Conservation (phyloP, 495 filamentous ascomycete species). For the Neurospora discreta region DNA sequence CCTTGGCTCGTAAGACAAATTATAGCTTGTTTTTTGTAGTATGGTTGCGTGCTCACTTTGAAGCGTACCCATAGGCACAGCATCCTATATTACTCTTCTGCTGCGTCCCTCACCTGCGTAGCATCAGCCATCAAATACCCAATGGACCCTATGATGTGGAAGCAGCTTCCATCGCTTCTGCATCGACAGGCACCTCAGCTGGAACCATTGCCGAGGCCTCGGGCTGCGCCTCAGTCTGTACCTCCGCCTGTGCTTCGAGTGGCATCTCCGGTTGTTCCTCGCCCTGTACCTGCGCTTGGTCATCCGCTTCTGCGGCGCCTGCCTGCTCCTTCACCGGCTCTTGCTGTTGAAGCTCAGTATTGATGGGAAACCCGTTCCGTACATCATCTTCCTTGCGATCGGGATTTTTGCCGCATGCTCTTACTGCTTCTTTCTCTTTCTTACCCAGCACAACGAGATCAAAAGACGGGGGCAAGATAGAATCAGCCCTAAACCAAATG, state of each 20-base stretch:
- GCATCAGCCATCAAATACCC: background rate
- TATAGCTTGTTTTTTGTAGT: background rate
- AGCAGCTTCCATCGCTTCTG: background rate
- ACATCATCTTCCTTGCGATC: conserved; percentile 32
- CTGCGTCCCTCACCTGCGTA: conserved; percentile 2
- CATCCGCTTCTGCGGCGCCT: background rate
- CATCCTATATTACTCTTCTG: background rate
- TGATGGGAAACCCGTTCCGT: conserved; percentile 17
- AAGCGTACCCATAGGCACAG: background rate
- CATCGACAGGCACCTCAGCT: background rate
- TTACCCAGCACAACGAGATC: conserved; percentile 36
- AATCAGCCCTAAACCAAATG: conserved; percentile 15
- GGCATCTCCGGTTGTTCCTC: background rate
- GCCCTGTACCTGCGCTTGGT: background rate
- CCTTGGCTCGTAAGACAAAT: background rate
- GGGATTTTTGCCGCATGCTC: conserved; percentile 30
- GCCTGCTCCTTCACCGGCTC: background rate
- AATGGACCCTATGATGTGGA: background rate
- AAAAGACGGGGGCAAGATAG: conserved; percentile 33
- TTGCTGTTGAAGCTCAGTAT: conserved; percentile 15
- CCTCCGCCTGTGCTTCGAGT: background rate
- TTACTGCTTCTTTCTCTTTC: conserved; percentile 36
- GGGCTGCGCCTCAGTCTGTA: background rate
- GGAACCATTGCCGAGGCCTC: background rate
- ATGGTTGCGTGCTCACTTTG: background rate